Base-by-base conservation (phyloP, 1,139 yeast genomes). In the Magnusiomyces magnusii region DNA sequence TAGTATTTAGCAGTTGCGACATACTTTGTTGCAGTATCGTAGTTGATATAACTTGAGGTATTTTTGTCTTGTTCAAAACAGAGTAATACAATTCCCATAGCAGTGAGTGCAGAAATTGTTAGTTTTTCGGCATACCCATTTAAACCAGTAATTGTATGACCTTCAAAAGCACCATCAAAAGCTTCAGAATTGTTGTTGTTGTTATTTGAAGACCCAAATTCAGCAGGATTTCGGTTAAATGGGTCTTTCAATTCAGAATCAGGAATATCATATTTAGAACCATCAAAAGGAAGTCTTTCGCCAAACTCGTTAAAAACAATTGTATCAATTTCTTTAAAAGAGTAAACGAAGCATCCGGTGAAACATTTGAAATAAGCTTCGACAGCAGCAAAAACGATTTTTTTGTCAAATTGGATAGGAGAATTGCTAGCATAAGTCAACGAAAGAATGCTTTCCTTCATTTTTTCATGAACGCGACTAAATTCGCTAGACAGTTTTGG, bases 1-100 rank as follows among this genome's bases (percentile, higher is more conserved):
- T 64, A 67, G 54, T 61, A 65, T 53, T 65, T 51, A 3, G 69
- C 64, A 17, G 50, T 42, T 15, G 59, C 58, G 2, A 60, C n/a
- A 31, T 51, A 51, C 3, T 34, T 21, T 2, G 47, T 51, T 51
- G 47, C 42, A 23, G 34, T 13, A 15, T 36, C 13, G 21, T 51
- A 51, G 15, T 36, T 24, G 19, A 51, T 39, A 19, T 39, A 39
- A 39, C 31, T 39, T 13, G 10, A 47, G 21, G 15, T 3, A 39
- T 31, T 27, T 13, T n/a, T 3, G 19, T 24, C 13, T 10, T 49
- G 15, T 3, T 27, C 21, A 15, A 3, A 15, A 39, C 54, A 19
- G 36, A 15, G n/a, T 5, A 24, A 34, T 9, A 5, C 28, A 39
- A 51, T 15, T 13, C 54, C 54, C 17, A 17, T n/a, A 2, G 47